Base-by-base conservation (phyloP, 2,329 filamentous ascomycete species). In the Ramularia collo-cygni region DNA sequence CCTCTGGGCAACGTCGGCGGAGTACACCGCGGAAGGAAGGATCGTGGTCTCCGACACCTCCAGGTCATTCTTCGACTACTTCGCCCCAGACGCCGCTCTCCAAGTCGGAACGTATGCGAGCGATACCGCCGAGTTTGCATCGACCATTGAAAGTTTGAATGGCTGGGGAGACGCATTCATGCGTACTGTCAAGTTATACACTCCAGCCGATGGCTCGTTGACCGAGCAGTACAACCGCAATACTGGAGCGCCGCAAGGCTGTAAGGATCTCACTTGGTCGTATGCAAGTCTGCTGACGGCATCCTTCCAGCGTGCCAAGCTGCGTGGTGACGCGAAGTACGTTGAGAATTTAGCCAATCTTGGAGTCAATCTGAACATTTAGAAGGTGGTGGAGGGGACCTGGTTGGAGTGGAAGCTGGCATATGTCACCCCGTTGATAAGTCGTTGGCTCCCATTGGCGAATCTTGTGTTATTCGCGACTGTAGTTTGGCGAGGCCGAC, bases 121-220 rank as follows among this genome's bases (percentile, higher is more conserved):
- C 28, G 47, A 52, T 40, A 46, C 35, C 31, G 41, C 43, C 18
- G 37, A 52, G 14, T 60, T 54, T 41, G 35, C 37, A 1, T 35
- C 43, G 16, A 48, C 52, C 12, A 50, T 58, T 21, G 44, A 41
- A 7, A 48, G 52, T 9, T 30, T 61, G 15, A 41, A 58, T 21
- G 58, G 58, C 18, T 62, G 58, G 57, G 59, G 54, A 26, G 59
- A 62, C 43, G 59, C 58, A 1, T 62, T 60, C 39, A 51, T 61
- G 46, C 51, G 57, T 4, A 52, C 53, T 3, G 44, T 60, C 35
- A 60, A 61, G 46, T 53, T 52, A 35, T 56, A 61, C 32, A 55
- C 54, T 3, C 57, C 57, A 1, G 38, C 44, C 3, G 46, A 53
- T 33, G 53, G 55, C 2, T 45, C 50, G 16, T 35, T 61, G 19